Base-by-base conservation (phyloP, 1,139 yeast genomes). In the Suhomyces bribrorum region DNA sequence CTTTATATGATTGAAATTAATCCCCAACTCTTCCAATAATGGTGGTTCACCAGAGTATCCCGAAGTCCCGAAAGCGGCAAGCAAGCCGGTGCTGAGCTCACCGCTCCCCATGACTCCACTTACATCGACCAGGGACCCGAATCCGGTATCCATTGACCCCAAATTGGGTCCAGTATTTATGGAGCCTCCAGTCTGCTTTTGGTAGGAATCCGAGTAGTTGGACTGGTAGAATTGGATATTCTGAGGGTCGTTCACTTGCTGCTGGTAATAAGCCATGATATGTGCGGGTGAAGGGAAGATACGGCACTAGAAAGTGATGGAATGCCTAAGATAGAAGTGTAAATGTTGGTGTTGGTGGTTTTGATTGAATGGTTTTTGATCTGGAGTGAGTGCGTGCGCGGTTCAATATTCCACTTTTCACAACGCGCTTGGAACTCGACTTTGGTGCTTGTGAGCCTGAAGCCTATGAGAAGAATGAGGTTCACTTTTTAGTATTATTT, bases 21-120 rank as follows among this genome's bases (percentile, higher is more conserved):
- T 87, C 1, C 97, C 99, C 29, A 92, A 66, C 58, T 92, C 99
- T 59, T 92, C 96, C 37, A 92, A 69, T 38, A 92, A 68, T 1
- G 97, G 92, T 0, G 96, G 94, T 59, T 92, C 99, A 17, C 90
- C 94, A 0, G 96, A 82, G 57, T 92, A 92, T 0, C 99, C 98
- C 0, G 86, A 75, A 0, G 97, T 86, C 2, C 97, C 89, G 57
- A 94, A 84, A 0, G 98, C 98, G 5, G 96, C 95, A 14, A 94
- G 64, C 36, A 89, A 58, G 0, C 98, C 98, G 0, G 80, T 69
- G 1, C 89, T 75, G 32, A 92, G 69, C 40, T 82, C 81, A 17
- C 73, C 73, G 27, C 64, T 72, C 3, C 79, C 80, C 71, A 75
- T 69, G 20, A 62, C 59, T 1, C 81, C 81, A 24, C 70, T 56